Base-by-base conservation (phyloP, 129 eudicot genomes). In the Ambrosia trifida region DNA sequence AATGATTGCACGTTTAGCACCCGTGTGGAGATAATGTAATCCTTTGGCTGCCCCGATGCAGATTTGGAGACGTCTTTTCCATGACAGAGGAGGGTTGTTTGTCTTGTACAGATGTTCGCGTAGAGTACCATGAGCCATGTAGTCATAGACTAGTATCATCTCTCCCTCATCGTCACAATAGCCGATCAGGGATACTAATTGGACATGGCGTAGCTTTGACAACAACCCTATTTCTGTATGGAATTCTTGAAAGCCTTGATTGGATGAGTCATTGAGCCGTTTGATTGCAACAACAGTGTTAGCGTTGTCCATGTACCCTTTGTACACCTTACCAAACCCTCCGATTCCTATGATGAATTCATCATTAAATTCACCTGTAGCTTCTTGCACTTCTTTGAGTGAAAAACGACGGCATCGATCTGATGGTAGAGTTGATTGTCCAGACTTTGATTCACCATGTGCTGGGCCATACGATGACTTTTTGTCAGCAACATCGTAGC, bases 31-130 rank as follows among this genome's bases (percentile, higher is more conserved):
- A 38, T 38, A 38, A 5, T 38, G 43, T 2, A 38, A 38, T 43
- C 87, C 89, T 57, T 69, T 51, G 5, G 89, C 89, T 20, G 84
- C 82, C 3, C 90, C 90, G 3, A 85, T 72, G 77, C 84, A 82
- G 41, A 85, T 82, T 7, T 65, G 68, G 9, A 85, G 90, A 12
- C 90, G 81, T 31, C 50, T 60, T 24, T 79, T 76, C 86, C 90
- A 85, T 82, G 43, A 7, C 1, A 38, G 11, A 38, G 43, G 43
- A 38, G 43, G 43, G 43, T 38, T 38, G 43, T 38, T 38, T 38
- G 43, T 38, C 43, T 38, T 38, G 43, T 38, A 38, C 9, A 38
- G 2, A 38, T 38, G 10, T 6, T 38, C 43, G 1, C 43, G 43
- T 5, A 38, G 43, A 38, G 43, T 38, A 7, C 43, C 43, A 1